Evolutionary conservation across 176 grass and related monocot species (phyloP).

Genomic region (Ensete ventricosum): DNA sequence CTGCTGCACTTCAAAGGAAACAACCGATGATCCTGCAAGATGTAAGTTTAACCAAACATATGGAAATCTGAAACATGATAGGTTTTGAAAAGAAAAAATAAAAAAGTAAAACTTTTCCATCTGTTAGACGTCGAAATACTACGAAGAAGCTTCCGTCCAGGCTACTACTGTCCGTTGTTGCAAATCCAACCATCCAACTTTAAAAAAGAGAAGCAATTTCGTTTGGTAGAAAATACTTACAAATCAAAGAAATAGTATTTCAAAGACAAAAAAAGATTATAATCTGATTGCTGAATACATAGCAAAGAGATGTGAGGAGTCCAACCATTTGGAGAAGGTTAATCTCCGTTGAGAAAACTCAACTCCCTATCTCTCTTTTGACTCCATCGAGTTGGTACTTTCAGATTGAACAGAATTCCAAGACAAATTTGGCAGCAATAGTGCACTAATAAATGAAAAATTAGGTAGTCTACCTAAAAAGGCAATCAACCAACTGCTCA

Average conservation of each 20-base stretch:
- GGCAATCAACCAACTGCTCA: too few relatives aligned
- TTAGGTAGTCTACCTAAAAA: too few relatives aligned
- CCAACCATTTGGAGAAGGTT: too few relatives aligned
- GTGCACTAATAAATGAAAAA: too few relatives aligned
- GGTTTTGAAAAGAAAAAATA: not conserved
- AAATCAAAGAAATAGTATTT: not conserved
- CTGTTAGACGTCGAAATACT: slow-evolving; percentile 41
- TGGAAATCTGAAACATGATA: slow-evolving; percentile 1
- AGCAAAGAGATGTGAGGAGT: too few relatives aligned
- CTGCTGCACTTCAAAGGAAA: slow-evolving; percentile 31
- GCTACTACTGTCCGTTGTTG: not conserved
- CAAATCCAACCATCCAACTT: not conserved
- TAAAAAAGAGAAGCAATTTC: not conserved
- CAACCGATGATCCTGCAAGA: slow-evolving; percentile 26
- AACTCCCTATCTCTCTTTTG: too few relatives aligned
- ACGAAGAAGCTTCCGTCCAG: slow-evolving; percentile 35
- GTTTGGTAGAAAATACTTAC: not conserved
- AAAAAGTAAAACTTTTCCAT: not conserved
- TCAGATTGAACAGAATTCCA: too few relatives aligned
- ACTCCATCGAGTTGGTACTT: too few relatives aligned
- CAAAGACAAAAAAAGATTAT: not conserved
- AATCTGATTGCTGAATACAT: too few relatives aligned
- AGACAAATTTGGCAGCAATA: too few relatives aligned
- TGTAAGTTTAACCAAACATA: slow-evolving; percentile 40
- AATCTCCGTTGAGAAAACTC: too few relatives aligned